Percentiles rank a stretch among this genome's conserved stretches.
Evolutionary conservation across 2,329 filamentous ascomycete species (phyloP).

Genomic region (Neofusicoccum laricinum): DNA sequence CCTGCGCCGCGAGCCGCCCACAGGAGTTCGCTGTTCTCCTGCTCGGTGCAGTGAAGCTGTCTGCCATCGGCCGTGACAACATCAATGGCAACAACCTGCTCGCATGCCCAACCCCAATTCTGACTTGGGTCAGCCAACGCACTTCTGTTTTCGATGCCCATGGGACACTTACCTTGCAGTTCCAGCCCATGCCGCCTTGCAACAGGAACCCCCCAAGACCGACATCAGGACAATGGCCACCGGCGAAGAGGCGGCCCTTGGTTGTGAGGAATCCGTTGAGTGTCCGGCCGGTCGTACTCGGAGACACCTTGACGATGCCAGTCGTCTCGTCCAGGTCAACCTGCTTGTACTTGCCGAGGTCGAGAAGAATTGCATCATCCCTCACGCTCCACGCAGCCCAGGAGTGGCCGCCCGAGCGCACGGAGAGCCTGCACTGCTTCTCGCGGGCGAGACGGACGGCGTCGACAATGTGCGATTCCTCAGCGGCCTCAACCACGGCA

Average conservation of each 20-base stretch:
- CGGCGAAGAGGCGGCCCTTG: slow-evolving; percentile 48
- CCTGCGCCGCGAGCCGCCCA: slow-evolving; percentile 52
- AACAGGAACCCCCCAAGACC: slow-evolving; percentile 56
- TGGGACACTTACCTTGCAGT: slow-evolving; percentile 44
- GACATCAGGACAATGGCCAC: slow-evolving; percentile 57
- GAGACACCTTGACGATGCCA: slow-evolving; percentile 42
- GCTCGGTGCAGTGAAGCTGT: slow-evolving; percentile 34
- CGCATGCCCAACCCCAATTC: slow-evolving; percentile 58
- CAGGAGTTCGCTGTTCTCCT: slow-evolving; percentile 46
- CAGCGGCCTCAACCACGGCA: slow-evolving; percentile 41
- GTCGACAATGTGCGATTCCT: slow-evolving; percentile 23
- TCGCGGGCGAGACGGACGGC: slow-evolving; percentile 37
- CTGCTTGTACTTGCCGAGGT: slow-evolving; percentile 39
- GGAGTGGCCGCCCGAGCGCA: slow-evolving; percentile 50
- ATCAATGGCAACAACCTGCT: slow-evolving; percentile 45
- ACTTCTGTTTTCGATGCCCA: neutral
- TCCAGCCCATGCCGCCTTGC: slow-evolving; percentile 60
- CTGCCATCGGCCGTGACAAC: slow-evolving; percentile 48
- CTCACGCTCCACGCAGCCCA: slow-evolving; percentile 52
- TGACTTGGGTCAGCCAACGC: slow-evolving; percentile 20
- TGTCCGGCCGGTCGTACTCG: slow-evolving; percentile 47
- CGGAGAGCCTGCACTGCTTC: slow-evolving; percentile 39
- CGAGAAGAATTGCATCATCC: slow-evolving; percentile 45
- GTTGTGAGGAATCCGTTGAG: slow-evolving; percentile 40
- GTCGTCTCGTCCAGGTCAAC: slow-evolving; percentile 41